These are phyloP conservation scores for Pythium dissotocum DNA, from an alignment of 352 stramenopile species.

Conservation along the genomic window DNA sequence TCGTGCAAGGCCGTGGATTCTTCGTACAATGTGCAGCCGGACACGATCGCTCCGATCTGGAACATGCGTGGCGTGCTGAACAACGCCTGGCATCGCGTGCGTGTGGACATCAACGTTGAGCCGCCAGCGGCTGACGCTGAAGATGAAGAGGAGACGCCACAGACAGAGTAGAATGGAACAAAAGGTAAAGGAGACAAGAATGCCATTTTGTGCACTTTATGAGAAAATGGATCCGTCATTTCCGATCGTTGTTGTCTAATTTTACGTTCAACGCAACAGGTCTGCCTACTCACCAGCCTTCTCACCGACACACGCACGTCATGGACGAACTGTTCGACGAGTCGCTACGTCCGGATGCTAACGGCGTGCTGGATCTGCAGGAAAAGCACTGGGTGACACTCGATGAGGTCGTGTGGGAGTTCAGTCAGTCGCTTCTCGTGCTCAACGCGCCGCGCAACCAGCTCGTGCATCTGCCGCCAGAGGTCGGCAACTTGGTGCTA, in stretches of 20 bases:
- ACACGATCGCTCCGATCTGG: conserved; percentile 95
- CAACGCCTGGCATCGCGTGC: conserved; percentile 94
- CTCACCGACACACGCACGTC: background rate
- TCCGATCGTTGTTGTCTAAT: background rate
- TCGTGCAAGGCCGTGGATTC: conserved; percentile 94
- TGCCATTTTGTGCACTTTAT: background rate
- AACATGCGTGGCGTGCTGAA: conserved; percentile 98
- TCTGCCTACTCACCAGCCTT: background rate
- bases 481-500: conserved; percentile 62
- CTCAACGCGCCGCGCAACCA: conserved; percentile 77
- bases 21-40: conserved; percentile 97
- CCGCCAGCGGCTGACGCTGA: conserved; percentile 35
- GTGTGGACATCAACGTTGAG: conserved; percentile 46
- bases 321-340: conserved; percentile 83
- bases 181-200: background rate
- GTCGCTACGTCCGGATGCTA: conserved; percentile 60
- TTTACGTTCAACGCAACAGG: background rate
- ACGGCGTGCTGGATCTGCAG: conserved; percentile 68
- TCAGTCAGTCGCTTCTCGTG: conserved; percentile 59
- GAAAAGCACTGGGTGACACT: conserved; percentile 82
- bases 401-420: conserved; percentile 78
- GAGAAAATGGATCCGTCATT: background rate
- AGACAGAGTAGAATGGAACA: background rate
- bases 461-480: conserved; percentile 56
- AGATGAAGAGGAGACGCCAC: conserved; percentile 31